Base-by-base conservation (phyloP, 2,329 filamentous ascomycete genomes). In the Rasamsonia emersonii region DNA sequence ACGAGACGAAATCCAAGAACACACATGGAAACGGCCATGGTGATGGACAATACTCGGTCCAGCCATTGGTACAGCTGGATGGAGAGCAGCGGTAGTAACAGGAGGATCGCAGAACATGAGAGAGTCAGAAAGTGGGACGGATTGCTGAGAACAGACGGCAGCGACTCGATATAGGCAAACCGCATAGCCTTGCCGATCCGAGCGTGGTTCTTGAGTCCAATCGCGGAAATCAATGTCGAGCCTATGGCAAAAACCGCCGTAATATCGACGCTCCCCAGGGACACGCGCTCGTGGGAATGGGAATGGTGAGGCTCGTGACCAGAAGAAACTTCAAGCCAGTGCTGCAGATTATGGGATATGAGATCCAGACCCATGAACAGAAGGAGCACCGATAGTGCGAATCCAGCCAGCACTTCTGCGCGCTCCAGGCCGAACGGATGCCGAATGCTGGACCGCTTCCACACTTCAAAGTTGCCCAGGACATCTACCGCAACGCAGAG, bases 351-450 rank as follows among this genome's bases (percentile, higher is more conserved):
- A 56, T 98, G 91, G 24, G 85, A 93, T 39, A 98, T 81, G 29
- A 98, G 75, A 49, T 98, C 91, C 49, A 96, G 81, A 13, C 89
- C 89, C 68, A 94, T 94, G 61, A 98, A 98, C n/a, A 94, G 75
- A 9, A 98, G 74, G 40, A 95, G 86, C 23, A 98, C 82, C 31
- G 86, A 93, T 77, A 96, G 86, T 39, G 88, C 91, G 43, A 98
- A 94, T 11, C 91, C 91, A 20, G 88, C 86, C 10, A 98, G 74
- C 4, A 98, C 89, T 59, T 98, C 91, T 37, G 84, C 83, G 33
- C 91, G 77, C 62, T 95, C 86, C 15, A 98, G 73, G 3, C 75
- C 88, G 53, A 98, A 98, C 0, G 91, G 91, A 59, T 98, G 86
- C 15, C 88, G 79, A 46, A 98, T 82, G 44, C 81, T 93, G 46